Evolutionary conservation across 2,329 filamentous ascomycete species (phyloP).

Genomic region (Talaromyces funiculosus): DNA sequence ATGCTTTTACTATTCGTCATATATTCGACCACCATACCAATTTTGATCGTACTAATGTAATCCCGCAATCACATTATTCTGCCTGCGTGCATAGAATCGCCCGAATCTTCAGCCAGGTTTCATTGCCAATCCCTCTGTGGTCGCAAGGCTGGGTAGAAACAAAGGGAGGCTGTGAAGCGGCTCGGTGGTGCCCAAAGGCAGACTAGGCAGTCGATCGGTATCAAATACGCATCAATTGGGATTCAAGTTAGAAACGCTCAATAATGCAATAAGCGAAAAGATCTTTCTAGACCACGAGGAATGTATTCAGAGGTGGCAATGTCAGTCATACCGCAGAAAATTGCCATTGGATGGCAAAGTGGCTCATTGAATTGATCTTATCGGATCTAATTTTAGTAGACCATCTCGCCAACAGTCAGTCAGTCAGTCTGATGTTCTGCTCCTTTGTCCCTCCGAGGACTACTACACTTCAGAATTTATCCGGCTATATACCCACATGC

Average conservation of each 20-base stretch:
- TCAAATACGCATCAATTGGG: not conserved
- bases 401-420: not conserved
- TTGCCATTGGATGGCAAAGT: not conserved
- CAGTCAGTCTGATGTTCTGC: not conserved
- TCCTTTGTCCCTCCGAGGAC: not conserved
- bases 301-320: not conserved
- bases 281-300: not conserved
- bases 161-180: constrained; percentile 1
- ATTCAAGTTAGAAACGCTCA: not conserved
- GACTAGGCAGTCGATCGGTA: not conserved
- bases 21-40: not conserved
- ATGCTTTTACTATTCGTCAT: not conserved
- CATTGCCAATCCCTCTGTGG: not conserved
- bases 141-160: not conserved
- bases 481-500: not conserved
- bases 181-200: not conserved
- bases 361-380: not conserved
- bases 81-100: not conserved
- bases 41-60: not conserved
- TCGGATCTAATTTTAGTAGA: not conserved
- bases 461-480: not conserved
- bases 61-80: too few relatives aligned
- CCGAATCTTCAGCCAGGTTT: not conserved
- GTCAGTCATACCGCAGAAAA: not conserved
- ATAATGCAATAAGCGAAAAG: too few relatives aligned